phyloP scores from a whole-genome alignment of 306 rosid genomes.

The Quercus engelmannii region DNA sequence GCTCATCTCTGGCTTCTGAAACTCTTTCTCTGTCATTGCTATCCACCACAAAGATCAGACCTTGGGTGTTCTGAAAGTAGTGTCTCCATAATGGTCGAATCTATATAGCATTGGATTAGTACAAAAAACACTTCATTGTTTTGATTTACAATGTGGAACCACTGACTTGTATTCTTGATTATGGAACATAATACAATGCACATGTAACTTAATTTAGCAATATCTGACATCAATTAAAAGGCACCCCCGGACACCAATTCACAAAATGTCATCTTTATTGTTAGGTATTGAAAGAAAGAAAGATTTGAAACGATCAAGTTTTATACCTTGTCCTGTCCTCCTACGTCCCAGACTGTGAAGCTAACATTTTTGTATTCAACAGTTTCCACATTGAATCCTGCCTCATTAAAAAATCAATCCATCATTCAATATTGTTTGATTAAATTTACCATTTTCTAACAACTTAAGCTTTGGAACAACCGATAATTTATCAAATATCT shows the following conservation, averaged over 20 bases:
- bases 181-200: background rate
- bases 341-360: slow-evolving; percentile 94
- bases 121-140: background rate
- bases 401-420: slow-evolving; percentile 17
- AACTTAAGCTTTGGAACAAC: no score
- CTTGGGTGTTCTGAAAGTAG: slow-evolving; percentile 83
- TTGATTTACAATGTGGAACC: background rate
- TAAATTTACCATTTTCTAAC: no score
- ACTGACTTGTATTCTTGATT: background rate
- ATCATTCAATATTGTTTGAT: background rate
- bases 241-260: background rate
- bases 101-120: slow-evolving; percentile 24
- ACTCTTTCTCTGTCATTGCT: slow-evolving; percentile 84
- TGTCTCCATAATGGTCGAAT: slow-evolving; percentile 96
- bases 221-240: background rate
- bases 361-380: slow-evolving; percentile 87
- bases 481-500: background rate
- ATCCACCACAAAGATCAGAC: slow-evolving; percentile 79
- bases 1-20: slow-evolving; percentile 76
- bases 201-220: background rate
- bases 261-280: background rate
- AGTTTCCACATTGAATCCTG: slow-evolving; percentile 86
- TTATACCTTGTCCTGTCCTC: slow-evolving; percentile 85
- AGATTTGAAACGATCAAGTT: background rate
- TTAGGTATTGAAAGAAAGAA: background rate